Percentiles rank a stretch among this genome's conserved stretches.
phyloP scores from a whole-genome alignment of 805 yeast species.

The Yamadazyma paraphyllophila region DNA sequence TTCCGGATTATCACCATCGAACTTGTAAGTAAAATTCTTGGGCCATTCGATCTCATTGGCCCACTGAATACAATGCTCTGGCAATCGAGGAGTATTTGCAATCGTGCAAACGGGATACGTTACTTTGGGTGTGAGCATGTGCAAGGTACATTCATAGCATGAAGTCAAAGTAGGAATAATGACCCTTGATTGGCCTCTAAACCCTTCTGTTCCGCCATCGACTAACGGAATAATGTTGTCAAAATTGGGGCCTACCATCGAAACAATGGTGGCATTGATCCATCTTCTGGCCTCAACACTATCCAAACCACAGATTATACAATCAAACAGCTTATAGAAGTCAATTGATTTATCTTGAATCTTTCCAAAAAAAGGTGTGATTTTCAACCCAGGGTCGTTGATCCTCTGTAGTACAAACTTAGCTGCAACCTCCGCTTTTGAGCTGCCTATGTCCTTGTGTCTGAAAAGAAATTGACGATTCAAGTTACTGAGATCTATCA shows the following conservation, averaged over 20 bases:
- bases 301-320: slow-evolving; percentile 86
- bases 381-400: slow-evolving; percentile 31
- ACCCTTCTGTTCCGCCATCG: slow-evolving; percentile 96
- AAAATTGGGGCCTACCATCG: slow-evolving; percentile 52
- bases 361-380: slow-evolving; percentile 61
- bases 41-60: slow-evolving; percentile 79
- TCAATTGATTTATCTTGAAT: slow-evolving; percentile 57
- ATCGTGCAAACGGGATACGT: slow-evolving; percentile 91
- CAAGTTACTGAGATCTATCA: slow-evolving; percentile 71
- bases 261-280: slow-evolving; percentile 70
- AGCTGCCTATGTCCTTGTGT: slow-evolving; percentile 55
- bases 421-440: slow-evolving; percentile 69
- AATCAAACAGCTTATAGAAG: slow-evolving; percentile 65
- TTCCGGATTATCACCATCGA: slow-evolving; percentile 68
- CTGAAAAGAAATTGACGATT: slow-evolving; percentile 76
- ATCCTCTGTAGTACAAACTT: slow-evolving; percentile 49
- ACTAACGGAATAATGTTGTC: slow-evolving; percentile 48
- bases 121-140: slow-evolving; percentile 60
- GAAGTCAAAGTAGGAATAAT: slow-evolving; percentile 83
- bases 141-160: slow-evolving; percentile 90
- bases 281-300: slow-evolving; percentile 87
- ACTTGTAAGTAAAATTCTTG: slow-evolving; percentile 41
- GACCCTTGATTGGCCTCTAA: slow-evolving; percentile 85
- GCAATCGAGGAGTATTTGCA: slow-evolving; percentile 89
- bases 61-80: slow-evolving; percentile 95